phyloP scores from a whole-genome alignment of 306 rosid genomes.

The Amphicarpaea edgeworthii region DNA sequence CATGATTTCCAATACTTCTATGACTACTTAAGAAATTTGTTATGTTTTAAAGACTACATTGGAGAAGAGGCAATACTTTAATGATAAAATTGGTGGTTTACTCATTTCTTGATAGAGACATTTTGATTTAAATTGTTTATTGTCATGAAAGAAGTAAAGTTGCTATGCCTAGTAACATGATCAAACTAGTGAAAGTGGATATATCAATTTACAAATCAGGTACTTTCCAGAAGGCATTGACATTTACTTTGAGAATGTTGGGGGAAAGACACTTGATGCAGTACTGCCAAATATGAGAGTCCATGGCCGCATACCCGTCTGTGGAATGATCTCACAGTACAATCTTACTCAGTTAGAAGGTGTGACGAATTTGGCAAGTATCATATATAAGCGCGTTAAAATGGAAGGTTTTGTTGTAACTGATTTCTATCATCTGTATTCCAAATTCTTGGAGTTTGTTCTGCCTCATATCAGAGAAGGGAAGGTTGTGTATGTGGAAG shows the following conservation, averaged over 20 bases:
- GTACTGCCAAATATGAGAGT: constrained; percentile 45
- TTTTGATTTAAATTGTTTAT: not conserved
- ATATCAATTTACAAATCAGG: constrained; percentile 30
- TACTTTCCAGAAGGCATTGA: constrained; percentile 31
- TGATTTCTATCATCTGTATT: not conserved
- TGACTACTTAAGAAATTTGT: too few species aligned
- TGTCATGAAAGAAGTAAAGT: not conserved
- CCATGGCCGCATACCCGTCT: constrained; percentile 36
- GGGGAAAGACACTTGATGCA: constrained; percentile 51
- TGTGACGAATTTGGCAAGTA: not conserved
- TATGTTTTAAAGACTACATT: too few species aligned
- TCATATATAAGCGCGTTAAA: not conserved
- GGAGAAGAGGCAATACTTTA: too few species aligned
- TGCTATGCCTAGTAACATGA: too few species aligned
- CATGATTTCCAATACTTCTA: too few species aligned
- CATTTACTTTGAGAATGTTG: constrained; percentile 50
- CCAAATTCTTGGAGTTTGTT: not conserved
- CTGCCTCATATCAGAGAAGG: constrained; percentile 24
- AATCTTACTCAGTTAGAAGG: constrained; percentile 11
- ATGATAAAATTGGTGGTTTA: too few species aligned
- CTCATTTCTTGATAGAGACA: too few species aligned
- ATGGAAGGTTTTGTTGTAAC: not conserved
- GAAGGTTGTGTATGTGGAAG: constrained; percentile 36
- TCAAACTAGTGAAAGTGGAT: not conserved
- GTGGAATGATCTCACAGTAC: constrained; percentile 57